phyloP scores from a whole-genome alignment of 371 early-diverging fungal genomes.

The Mucor saturninus region DNA sequence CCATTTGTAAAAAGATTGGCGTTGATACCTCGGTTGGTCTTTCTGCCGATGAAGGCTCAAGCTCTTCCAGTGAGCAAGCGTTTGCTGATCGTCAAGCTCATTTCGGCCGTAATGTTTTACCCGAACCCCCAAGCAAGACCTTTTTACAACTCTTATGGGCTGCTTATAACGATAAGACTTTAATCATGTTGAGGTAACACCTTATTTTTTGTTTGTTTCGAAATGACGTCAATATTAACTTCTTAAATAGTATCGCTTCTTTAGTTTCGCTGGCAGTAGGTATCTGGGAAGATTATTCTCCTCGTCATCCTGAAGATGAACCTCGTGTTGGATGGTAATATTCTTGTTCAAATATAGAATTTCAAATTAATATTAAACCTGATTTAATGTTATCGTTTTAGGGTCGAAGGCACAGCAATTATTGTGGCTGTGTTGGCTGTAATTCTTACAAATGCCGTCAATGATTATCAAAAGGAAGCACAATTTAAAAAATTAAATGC shows the following conservation, averaged over 20 bases:
- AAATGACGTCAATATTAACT: constrained; percentile 27
- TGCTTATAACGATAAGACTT: constrained; percentile 70
- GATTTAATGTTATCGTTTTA: constrained; percentile 14
- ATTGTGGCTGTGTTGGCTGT: constrained; percentile 89
- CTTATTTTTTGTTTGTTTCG: neutral
- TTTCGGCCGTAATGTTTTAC: constrained; percentile 78
- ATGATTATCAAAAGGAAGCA: constrained; percentile 94
- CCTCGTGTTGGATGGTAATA: constrained; percentile 71
- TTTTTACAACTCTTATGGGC: constrained; percentile 69
- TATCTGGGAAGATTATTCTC: constrained; percentile 71
- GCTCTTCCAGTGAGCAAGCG: constrained; percentile 39
- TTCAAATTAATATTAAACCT: neutral
- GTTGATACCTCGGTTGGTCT: constrained; percentile 73
- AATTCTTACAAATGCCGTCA: constrained; percentile 90
- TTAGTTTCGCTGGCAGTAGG: constrained; percentile 80
- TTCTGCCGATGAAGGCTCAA: constrained; percentile 61
- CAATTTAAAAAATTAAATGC: constrained; percentile 93
- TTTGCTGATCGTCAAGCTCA: constrained; percentile 66
- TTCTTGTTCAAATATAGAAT: neutral
- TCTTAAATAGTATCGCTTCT: constrained; percentile 76
- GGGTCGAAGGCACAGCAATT: constrained; percentile 91
- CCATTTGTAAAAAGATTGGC: constrained; percentile 63
- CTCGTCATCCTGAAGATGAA: constrained; percentile 61
- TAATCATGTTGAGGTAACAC: constrained; percentile 51
- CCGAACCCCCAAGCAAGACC: constrained; percentile 64